phyloP scores from a whole-genome alignment of 805 yeast species.

The Candida xyloterini region DNA sequence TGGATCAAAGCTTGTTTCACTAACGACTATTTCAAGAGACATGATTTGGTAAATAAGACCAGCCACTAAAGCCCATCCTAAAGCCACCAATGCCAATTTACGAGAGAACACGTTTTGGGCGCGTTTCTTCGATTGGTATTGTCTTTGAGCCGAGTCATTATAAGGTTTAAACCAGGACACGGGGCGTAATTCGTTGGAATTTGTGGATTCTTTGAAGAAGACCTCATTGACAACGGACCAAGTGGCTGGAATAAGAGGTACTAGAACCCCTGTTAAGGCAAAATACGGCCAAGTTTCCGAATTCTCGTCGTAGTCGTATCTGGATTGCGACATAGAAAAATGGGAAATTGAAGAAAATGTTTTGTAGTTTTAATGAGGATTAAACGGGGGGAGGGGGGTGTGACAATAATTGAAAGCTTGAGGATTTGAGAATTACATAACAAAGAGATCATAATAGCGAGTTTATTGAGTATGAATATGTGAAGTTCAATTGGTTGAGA shows the following conservation, averaged over 20 bases:
- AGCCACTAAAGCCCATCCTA: conserved; percentile 64
- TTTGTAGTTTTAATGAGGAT: background rate
- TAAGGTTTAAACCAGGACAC: conserved; percentile 33
- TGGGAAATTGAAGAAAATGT: conserved; percentile 4
- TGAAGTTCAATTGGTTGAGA: no score
- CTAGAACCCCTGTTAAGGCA: conserved; percentile 65
- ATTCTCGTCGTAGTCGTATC: conserved; percentile 81
- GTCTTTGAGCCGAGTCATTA: conserved; percentile 30
- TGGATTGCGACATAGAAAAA: conserved; percentile 43
- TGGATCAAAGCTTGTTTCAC: conserved; percentile 71
- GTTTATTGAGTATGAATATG: no score
- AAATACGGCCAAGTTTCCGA: conserved; percentile 95
- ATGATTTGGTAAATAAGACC: conserved; percentile 39
- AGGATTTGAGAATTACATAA: no score
- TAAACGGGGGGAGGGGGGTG: no score
- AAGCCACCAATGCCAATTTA: conserved; percentile 26
- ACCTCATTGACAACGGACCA: conserved; percentile 22
- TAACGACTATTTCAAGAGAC: conserved; percentile 43
- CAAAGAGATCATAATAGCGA: no score
- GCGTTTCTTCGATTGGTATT: conserved; percentile 28
- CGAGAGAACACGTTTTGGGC: conserved; percentile 36
- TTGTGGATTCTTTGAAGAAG: conserved; percentile 1
- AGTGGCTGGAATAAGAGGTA: conserved; percentile 60
- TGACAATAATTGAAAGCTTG: no score
- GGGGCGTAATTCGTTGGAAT: conserved; percentile 21